Base-by-base conservation (phyloP, 1,284 basidiomycete species). In the Lentinula novae-zelandiae region DNA sequence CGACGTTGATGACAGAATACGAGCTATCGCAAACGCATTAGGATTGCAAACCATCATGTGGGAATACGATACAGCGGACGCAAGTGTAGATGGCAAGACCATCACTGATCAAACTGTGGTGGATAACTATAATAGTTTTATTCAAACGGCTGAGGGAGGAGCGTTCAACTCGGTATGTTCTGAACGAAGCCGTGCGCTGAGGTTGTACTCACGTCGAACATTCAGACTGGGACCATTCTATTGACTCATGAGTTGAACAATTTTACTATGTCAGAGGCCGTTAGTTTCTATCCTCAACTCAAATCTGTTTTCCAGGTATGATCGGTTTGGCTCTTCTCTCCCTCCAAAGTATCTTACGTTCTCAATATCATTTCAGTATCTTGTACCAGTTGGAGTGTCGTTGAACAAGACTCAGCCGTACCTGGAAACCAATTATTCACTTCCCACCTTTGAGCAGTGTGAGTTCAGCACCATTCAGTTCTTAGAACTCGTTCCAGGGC, bases 1-100 rank as follows among this genome's bases (percentile, higher is more conserved):
- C 50, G 82, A 85, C 58, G 73, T 83, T 17, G 84, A 86, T 58
- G 88, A 92, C 71, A 86, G 90, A 58, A 83, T 92, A 51, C 83
- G 90, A 49, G 78, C 81, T 42, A 86, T 92, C 63, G 83, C 86
- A 8, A 67, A 79, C 38, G 80, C 76, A 1, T 79, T 90, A 62
- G 78, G 81, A 22, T 73, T 90, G 13, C 75, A 76, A 6, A 84
- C 85, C 1, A 77, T 89, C 66, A 72, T 89, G 50, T 89, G 87
- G 86, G 69, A 79, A 67, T 88, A 84, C 64, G 89, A 91, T 68
- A 87, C 86, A 46, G 77, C 81, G 31, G 84, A 92, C 74, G 62
- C 49, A 15, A 55, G 54, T 36, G 55, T 63, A 87, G 79, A 81
- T 15, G 78, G 75, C 2, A 79, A 75, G n/a, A 73, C 72, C 34